A percentile compares a stretch with the other conserved stretches of the same genome.
These are phyloP conservation scores for Exophiala sp. DNA, from an alignment of 2,329 filamentous ascomycete species.

Conservation along the genomic window DNA sequence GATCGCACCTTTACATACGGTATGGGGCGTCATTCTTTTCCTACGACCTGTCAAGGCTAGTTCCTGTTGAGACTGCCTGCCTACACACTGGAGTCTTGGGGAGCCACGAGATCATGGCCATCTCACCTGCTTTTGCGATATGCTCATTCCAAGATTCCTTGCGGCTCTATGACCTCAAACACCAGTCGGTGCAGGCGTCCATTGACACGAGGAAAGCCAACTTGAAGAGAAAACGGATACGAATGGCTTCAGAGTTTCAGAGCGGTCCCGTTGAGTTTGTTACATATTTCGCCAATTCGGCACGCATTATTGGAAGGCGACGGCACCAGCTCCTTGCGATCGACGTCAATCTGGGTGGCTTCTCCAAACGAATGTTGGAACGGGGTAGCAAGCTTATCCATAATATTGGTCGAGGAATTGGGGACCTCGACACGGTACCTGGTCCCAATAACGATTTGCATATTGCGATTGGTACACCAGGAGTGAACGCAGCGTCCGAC, in stretches of 20 bases:
- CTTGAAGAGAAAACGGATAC: constrained; percentile 25
- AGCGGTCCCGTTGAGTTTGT: constrained; percentile 36
- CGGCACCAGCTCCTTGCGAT: constrained; percentile 41
- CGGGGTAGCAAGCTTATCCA: constrained; percentile 19
- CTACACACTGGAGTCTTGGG: constrained; percentile 8
- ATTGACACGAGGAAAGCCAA: constrained; percentile 32
- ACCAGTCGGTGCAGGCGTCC: constrained; percentile 42
- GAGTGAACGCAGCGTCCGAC: constrained; percentile 19
- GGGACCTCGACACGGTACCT: background rate
- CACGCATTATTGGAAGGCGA: constrained; percentile 39
- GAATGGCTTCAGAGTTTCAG: constrained; percentile 15
- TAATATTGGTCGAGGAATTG: constrained; percentile 21
- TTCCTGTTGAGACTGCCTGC: constrained; percentile 10
- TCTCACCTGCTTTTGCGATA: constrained; percentile 32
- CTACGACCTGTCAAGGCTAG: constrained; percentile 38
- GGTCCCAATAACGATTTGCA: background rate
- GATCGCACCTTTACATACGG: constrained; percentile 15
- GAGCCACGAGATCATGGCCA: constrained; percentile 15
- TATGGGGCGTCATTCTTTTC: constrained; percentile 31
- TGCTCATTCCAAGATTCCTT: constrained; percentile 39
- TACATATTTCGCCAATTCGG: constrained; percentile 41
- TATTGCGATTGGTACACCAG: constrained; percentile 23
- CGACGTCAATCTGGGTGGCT: constrained; percentile 34
- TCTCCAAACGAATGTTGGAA: constrained; percentile 26
- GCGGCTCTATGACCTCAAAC: constrained; percentile 44